Percentiles rank a stretch among this genome's conserved stretches.
These are phyloP conservation scores for Apiotrichum montevideense DNA, from an alignment of 1,284 basidiomycete genomes.

Conservation along the genomic window DNA sequence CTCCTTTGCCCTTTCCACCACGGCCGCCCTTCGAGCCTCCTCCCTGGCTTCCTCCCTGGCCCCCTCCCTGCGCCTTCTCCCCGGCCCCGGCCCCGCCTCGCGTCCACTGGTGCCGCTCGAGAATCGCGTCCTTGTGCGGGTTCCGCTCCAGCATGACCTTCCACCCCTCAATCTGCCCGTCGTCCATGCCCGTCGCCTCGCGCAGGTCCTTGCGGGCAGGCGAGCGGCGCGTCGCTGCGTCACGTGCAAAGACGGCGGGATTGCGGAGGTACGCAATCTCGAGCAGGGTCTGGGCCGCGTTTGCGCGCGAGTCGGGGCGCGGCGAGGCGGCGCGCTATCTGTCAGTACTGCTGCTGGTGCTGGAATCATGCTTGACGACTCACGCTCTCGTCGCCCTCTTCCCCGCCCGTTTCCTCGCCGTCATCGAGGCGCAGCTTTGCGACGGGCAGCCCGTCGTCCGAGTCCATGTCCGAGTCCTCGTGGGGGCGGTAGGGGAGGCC, in stretches of 20 bases:
- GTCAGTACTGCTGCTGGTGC: not conserved
- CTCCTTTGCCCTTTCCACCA: not conserved
- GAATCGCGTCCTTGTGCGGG: slow-evolving; percentile 46
- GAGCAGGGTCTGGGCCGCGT: slow-evolving; percentile 55
- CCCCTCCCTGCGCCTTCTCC: not conserved
- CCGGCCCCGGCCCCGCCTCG: not conserved
- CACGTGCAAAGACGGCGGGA: slow-evolving; percentile 67
- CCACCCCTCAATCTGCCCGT: slow-evolving; percentile 86
- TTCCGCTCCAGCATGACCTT: slow-evolving; percentile 74
- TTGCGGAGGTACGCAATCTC: slow-evolving; percentile 69
- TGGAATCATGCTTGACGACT: not conserved
- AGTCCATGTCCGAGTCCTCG: slow-evolving; percentile 32
- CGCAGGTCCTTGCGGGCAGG: slow-evolving; percentile 61
- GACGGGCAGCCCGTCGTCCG: slow-evolving; percentile 9
- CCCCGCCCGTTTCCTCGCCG: slow-evolving; percentile 18
- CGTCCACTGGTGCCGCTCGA: slow-evolving; percentile 33
- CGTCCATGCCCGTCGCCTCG: slow-evolving; percentile 57
- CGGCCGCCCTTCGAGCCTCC: not conserved
- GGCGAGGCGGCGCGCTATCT: not conserved
- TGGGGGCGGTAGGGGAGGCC: slow-evolving; percentile 20
- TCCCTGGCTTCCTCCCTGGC: slow-evolving; percentile 1
- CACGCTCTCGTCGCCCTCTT: slow-evolving; percentile 1
- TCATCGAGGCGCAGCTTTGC: slow-evolving; percentile 25
- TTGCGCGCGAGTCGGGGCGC: not conserved
- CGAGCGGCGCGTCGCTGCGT: slow-evolving; percentile 61